Conservation (phyloP, 192 early-diverging fungal species). For the Coemansia guatemalensis region DNA sequence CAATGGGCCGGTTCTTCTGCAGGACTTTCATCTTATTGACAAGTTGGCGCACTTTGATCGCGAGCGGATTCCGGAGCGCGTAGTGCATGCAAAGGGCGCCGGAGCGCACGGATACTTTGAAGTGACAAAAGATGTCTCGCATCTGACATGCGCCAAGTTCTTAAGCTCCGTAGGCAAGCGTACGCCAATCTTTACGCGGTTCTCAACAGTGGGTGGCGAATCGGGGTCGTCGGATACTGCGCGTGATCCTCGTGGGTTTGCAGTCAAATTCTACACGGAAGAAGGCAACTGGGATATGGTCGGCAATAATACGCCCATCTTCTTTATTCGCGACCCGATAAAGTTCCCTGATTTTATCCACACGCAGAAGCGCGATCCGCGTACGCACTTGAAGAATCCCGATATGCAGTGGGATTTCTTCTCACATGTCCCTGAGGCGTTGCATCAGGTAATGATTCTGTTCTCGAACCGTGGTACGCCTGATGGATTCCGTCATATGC, state of each 20-base stretch:
- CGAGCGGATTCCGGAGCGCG: conserved; percentile 57
- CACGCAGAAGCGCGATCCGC: conserved; percentile 72
- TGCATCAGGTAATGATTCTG: conserved; percentile 62
- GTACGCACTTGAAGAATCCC: conserved; percentile 55
- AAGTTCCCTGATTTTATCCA: conserved; percentile 57
- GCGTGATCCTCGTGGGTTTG: conserved; percentile 71
- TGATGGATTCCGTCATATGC: conserved; percentile 52
- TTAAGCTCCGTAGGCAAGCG: conserved; percentile 61
- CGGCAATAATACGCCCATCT: conserved; percentile 78
- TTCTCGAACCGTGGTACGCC: conserved; percentile 77
- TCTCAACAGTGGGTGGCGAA: conserved; percentile 66
- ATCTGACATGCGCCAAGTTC: conserved; percentile 67
- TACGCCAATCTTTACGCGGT: conserved; percentile 67
- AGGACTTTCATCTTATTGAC: conserved; percentile 60
- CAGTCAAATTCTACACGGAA: conserved; percentile 74
- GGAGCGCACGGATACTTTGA: conserved; percentile 70
- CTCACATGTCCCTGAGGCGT: conserved; percentile 56
- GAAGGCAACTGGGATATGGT: conserved; percentile 82
- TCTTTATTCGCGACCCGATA: conserved; percentile 74
- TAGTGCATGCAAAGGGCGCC: conserved; percentile 61
- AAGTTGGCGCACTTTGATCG: conserved; percentile 62
- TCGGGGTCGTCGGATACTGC: conserved; percentile 65
- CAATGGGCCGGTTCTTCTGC: conserved; percentile 59
- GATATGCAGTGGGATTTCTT: conserved; percentile 61
- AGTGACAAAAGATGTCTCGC: conserved; percentile 65